Evolutionary conservation across 106 monocot species (phyloP), one percentile per base, ranked within the genome.

Genomic region (Apostasia shenzhenica): DNA sequence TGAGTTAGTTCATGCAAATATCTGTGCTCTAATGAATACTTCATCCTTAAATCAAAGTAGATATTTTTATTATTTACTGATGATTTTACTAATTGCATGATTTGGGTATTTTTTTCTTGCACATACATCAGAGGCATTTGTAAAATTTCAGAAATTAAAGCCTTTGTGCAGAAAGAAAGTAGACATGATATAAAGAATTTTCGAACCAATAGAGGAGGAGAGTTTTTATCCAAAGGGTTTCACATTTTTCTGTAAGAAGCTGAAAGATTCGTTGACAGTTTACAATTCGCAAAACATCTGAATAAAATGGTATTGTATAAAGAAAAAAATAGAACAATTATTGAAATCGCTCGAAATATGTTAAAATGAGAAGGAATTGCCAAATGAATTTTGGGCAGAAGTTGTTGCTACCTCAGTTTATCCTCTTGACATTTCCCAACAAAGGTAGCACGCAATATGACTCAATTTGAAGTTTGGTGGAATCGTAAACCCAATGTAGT

Each of bases 331-430:
- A 11, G 8, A 8, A 73, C 52, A 1, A 52, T 73, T 63, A 49
- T 73, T 11, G 57, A 75, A 57, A 75, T 74, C 66, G 55, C 74
- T 6, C 48, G 66, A 57, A 65, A 65, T 55, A 44, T 73, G 63
- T 45, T 66, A 14, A 66, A n/a, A 46, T 53, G 54, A 58, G 13
- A 75, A 57, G 11, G 46, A 14, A 11, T 39, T 66, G 12, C 48
- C 57, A 13, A 57, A 75, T 67, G 66, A 67, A 1, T 67, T 58
- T 59, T 75, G 57, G 74, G 67, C 57, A 2, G 74, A 75, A 54
- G 38, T 45, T 8, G 74, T 75, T 2, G 55, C 67, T 13, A 75
- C 45, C 1, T 55, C 57, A 38, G 38, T 75, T 0, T 63, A 67
- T 59, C 7, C 67, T 45, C 56, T 75, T 1, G 67, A 67, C 14